Conservation (phyloP, 2,329 filamentous ascomycete genomes). For the Fusarium globosum region DNA sequence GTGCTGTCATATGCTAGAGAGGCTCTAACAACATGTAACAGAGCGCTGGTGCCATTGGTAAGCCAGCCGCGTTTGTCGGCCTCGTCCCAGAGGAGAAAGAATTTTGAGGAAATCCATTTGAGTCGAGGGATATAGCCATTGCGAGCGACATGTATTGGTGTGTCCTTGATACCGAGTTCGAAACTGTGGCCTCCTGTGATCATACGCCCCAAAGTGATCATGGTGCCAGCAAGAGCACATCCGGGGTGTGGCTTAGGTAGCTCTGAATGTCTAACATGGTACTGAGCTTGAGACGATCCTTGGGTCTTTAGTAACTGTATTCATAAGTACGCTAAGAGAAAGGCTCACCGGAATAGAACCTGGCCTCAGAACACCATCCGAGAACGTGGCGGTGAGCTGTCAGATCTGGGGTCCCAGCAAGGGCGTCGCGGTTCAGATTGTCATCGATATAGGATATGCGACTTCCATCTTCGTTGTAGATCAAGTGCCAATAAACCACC, state of each 20-base stretch:
- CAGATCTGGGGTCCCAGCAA: not conserved
- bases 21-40: not conserved
- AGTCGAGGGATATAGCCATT: not conserved
- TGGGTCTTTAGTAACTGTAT: accelerated
- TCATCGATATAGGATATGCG: not conserved
- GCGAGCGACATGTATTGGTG: accelerated
- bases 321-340: accelerated
- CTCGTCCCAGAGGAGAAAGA: not conserved
- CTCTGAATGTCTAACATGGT: not conserved
- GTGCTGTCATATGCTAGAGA: not conserved
- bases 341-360: not conserved
- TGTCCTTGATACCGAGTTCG: not conserved
- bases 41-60: not conserved
- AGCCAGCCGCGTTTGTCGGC: not conserved
- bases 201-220: not conserved
- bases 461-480: not conserved
- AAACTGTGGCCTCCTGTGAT: not conserved
- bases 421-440: accelerated
- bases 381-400: not conserved
- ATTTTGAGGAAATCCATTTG: not conserved
- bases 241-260: not conserved
- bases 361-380: not conserved
- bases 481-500: not conserved
- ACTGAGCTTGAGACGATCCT: not conserved
- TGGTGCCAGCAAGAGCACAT: not conserved